Conservation (phyloP, 257 asterid species). For the Penstemon barbatus region DNA sequence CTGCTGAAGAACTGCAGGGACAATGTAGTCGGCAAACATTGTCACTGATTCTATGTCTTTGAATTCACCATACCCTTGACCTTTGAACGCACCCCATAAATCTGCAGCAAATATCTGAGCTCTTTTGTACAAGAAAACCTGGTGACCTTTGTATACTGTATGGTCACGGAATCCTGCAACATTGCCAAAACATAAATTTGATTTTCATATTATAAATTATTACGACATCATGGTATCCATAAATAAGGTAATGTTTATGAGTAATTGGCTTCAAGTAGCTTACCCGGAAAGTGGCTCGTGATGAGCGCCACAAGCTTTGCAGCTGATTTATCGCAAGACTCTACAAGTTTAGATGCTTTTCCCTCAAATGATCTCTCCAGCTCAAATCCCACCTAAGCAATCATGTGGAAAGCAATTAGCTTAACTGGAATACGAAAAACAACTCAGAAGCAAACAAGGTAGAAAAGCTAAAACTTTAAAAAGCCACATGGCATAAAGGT, state of each 20-base stretch:
- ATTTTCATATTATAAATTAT: background rate
- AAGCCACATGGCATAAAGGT: background rate
- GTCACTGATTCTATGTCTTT: slow-evolving; percentile 72
- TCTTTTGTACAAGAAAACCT: slow-evolving; percentile 90
- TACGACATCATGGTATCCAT: background rate
- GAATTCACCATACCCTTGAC: slow-evolving; percentile 84
- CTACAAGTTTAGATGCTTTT: slow-evolving; percentile 83
- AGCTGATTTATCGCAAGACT: slow-evolving; percentile 78
- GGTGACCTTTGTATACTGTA: slow-evolving; percentile 92
- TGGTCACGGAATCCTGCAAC: slow-evolving; percentile 90
- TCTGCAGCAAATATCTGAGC: slow-evolving; percentile 99
- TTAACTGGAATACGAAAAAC: slow-evolving; percentile 3
- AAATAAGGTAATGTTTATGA: too few relatives aligned
- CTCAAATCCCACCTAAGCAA: slow-evolving; percentile 77
- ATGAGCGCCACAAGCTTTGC: slow-evolving; percentile 79
- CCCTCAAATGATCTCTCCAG: slow-evolving; percentile 89
- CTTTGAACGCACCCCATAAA: slow-evolving; percentile 98
- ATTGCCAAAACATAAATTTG: slow-evolving; percentile 16
- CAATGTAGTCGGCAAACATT: slow-evolving; percentile 94
- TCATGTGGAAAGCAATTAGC: slow-evolving; percentile 21
- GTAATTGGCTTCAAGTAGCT: background rate
- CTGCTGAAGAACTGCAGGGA: slow-evolving; percentile 91
- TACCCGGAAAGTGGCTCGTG: slow-evolving; percentile 91
- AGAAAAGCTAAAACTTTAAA: background rate
- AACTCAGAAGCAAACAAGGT: slow-evolving; percentile 17